Conservation (phyloP, 2,329 filamentous ascomycete genomes). For the Xylariomycetidae sp. region DNA sequence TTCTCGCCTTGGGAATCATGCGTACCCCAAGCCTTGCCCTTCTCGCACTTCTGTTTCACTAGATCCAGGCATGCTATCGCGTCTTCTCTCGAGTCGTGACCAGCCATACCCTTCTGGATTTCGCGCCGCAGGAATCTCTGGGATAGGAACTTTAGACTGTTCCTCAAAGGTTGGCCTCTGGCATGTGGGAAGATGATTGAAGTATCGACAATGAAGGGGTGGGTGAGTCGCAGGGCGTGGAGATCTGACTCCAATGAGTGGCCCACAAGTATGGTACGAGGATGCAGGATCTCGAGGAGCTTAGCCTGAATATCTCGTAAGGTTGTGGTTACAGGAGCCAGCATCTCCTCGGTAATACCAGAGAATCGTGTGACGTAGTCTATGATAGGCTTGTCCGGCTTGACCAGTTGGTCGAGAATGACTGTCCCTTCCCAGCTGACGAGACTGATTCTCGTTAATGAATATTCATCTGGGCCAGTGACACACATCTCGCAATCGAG, state of each 20-base stretch:
- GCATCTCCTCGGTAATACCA: constrained; percentile 83
- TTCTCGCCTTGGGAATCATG: constrained; percentile 77
- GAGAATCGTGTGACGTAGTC: constrained; percentile 92
- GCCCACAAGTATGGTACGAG: constrained; percentile 69
- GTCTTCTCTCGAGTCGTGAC: constrained; percentile 92
- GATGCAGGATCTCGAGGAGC: constrained; percentile 67
- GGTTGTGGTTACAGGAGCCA: constrained; percentile 78
- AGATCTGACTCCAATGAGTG: constrained; percentile 82
- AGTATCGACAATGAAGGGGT: constrained; percentile 93
- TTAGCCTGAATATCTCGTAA: constrained; percentile 76
- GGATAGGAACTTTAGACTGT: constrained; percentile 82
- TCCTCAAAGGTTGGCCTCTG: constrained; percentile 83
- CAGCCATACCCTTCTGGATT: constrained; percentile 73
- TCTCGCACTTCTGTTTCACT: constrained; percentile 93
- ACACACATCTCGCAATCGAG: constrained; percentile 98
- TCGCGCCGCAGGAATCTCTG: constrained; percentile 82
- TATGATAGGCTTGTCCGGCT: constrained; percentile 79
- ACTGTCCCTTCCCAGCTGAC: constrained; percentile 80
- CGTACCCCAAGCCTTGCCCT: constrained; percentile 80
- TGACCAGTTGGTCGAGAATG: constrained; percentile 86
- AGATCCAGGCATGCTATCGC: constrained; percentile 87
- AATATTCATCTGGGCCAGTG: constrained; percentile 72
- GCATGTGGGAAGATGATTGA: constrained; percentile 86
- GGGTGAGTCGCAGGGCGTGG: constrained; percentile 76
- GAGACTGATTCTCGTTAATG: constrained; percentile 84